Conservation (phyloP, 495 filamentous ascomycete species). For the Chaetomium tenue region DNA sequence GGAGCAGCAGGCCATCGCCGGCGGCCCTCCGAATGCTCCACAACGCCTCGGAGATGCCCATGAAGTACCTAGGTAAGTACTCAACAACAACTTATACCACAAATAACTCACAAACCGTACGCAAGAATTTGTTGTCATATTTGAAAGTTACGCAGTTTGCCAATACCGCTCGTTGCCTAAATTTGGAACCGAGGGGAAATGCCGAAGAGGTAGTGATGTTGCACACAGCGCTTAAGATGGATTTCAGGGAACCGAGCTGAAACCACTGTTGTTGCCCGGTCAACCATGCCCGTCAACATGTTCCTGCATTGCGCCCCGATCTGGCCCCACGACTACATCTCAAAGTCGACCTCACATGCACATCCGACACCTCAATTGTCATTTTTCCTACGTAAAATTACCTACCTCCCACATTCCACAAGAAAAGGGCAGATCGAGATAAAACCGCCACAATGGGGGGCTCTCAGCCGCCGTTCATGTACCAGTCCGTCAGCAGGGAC, state of each 20-base stretch:
- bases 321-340: background rate
- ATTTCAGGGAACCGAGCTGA: too few species aligned
- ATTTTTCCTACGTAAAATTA: background rate
- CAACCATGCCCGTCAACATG: conserved; percentile 14
- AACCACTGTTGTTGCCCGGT: conserved; percentile 21
- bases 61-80: too few species aligned
- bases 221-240: conserved; percentile 11
- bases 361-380: background rate
- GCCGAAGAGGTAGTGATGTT: background rate
- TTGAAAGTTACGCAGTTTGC: background rate
- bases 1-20: conserved; percentile 15
- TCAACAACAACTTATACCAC: too few species aligned
- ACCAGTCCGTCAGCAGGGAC: conserved; percentile 52
- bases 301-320: background rate
- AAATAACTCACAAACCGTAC: too few species aligned
- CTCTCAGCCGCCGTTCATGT: conserved; percentile 71
- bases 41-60: conserved; percentile 1
- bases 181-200: too few species aligned
- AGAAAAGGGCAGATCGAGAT: background rate
- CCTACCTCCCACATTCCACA: background rate
- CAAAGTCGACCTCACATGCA: conserved; percentile 1
- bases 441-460: conserved; percentile 51
- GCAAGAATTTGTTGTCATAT: too few species aligned
- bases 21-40: conserved; percentile 17
- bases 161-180: background rate